Percentiles rank a stretch among this genome's conserved stretches.
Conservation (phyloP, 495 filamentous ascomycete species). For the Venustampulla echinocandica region DNA sequence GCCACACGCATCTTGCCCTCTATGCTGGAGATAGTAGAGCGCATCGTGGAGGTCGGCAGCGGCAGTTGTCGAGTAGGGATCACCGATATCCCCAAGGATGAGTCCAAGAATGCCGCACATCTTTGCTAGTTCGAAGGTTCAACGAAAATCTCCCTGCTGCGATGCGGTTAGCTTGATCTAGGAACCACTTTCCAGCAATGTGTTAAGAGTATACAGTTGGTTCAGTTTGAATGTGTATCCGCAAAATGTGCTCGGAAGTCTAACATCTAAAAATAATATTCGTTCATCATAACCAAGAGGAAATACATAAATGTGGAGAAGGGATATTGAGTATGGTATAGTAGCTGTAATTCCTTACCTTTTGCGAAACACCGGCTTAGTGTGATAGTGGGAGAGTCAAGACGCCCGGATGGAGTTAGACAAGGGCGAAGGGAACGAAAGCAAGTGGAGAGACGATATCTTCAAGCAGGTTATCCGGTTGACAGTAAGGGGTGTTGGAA, state of each 20-base stretch:
- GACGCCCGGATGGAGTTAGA: too few relatives aligned
- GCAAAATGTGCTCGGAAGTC: constrained; percentile 31
- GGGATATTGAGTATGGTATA: background rate
- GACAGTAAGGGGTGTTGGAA: too few relatives aligned
- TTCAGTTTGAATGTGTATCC: constrained; percentile 23
- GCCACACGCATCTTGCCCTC: constrained; percentile 89
- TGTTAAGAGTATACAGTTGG: constrained; percentile 2
- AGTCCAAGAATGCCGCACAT: constrained; percentile 89
- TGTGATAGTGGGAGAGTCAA: too few relatives aligned
- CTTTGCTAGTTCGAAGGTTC: constrained; percentile 15
- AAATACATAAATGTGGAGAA: background rate
- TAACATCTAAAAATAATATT: constrained; percentile 31
- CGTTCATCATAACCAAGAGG: constrained; percentile 22
- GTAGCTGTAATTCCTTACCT: too few relatives aligned
- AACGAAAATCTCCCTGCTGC: background rate
- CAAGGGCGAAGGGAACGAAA: too few relatives aligned
- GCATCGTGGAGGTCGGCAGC: constrained; percentile 83
- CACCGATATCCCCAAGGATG: constrained; percentile 57
- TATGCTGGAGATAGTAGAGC: constrained; percentile 76
- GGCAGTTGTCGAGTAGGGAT: constrained; percentile 46
- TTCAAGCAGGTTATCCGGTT: too few relatives aligned
- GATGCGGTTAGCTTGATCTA: constrained; percentile 8
- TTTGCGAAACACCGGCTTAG: too few relatives aligned
- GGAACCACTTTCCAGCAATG: constrained; percentile 1
- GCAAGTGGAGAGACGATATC: too few relatives aligned